phyloP scores from a whole-genome alignment of 1,139 yeast genomes.

The Kurtzmaniella quercitrusa region DNA sequence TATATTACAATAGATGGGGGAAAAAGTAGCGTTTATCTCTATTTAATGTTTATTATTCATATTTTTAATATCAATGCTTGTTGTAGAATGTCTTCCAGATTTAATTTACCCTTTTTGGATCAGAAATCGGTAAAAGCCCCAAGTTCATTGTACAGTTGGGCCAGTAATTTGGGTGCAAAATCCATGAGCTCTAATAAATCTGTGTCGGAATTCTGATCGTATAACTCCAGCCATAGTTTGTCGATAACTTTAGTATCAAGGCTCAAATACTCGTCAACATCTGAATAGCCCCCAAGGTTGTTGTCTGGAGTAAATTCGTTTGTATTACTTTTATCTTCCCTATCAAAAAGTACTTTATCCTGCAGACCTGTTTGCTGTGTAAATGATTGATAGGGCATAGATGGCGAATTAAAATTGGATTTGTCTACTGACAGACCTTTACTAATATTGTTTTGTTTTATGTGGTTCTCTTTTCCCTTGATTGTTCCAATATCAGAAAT shows the following conservation, averaged over 20 bases:
- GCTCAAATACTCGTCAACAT: slow-evolving; percentile 17
- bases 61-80: no score
- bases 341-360: not conserved
- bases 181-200: not conserved
- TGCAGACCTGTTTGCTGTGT: not conserved
- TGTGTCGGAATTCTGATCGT: not conserved
- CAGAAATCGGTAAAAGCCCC: not conserved
- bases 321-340: not conserved
- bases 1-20: no score
- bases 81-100: no score
- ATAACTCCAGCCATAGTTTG: slow-evolving; percentile 26
- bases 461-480: not conserved
- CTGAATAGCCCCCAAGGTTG: slow-evolving; percentile 8
- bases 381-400: not conserved
- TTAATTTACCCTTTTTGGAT: no score
- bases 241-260: slow-evolving; percentile 32
- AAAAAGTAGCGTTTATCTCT: no score
- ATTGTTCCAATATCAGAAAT: not conserved
- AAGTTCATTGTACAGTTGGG: not conserved
- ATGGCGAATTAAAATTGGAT: not conserved
- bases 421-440: not conserved
- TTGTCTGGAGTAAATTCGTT: not conserved
- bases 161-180: not conserved
- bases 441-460: not conserved
- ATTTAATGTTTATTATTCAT: no score